A percentile compares a stretch with the other conserved stretches of the same genome.
These are phyloP conservation scores for Helianthus annuus DNA, from an alignment of 129 eudicot species.

Conservation along the genomic window DNA sequence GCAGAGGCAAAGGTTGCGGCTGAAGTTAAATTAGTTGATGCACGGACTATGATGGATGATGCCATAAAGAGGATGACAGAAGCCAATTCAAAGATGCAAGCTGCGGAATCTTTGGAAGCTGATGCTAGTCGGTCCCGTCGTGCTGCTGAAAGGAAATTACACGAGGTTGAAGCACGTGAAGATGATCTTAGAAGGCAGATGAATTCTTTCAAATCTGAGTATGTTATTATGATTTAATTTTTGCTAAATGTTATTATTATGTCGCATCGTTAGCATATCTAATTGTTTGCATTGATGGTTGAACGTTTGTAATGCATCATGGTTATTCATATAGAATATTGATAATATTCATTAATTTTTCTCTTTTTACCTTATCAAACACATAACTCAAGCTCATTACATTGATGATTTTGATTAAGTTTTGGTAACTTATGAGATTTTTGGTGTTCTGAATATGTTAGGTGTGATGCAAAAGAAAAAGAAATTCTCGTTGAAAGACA, in stretches of 20 bases:
- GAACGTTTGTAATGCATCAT: neutral
- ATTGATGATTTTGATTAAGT: conserved; percentile 1
- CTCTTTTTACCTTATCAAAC: conserved; percentile 14
- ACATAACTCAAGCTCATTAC: neutral
- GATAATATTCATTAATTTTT: neutral
- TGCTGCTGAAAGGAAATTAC: conserved; percentile 84
- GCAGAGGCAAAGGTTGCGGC: conserved; percentile 88
- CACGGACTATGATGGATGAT: conserved; percentile 72
- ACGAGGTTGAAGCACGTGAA: conserved; percentile 91
- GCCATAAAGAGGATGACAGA: conserved; percentile 65
- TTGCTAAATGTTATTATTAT: neutral
- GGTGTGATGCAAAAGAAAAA: conserved; percentile 84
- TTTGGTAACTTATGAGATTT: neutral
- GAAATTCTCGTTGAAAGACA: conserved; percentile 74
- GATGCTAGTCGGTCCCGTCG: conserved; percentile 68
- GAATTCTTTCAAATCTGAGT: conserved; percentile 73
- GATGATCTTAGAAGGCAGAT: conserved; percentile 88
- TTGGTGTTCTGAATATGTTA: conserved; percentile 25
- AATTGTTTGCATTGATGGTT: neutral
- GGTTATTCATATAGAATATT: neutral
- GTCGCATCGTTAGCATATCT: neutral
- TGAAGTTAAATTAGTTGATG: conserved; percentile 71
- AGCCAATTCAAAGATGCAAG: conserved; percentile 62
- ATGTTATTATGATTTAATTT: conserved; percentile 20
- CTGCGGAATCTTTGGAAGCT: conserved; percentile 74